These are phyloP conservation scores for Talaromyces proteolyticus DNA, from an alignment of 495 filamentous ascomycete species.

Conservation along the genomic window DNA sequence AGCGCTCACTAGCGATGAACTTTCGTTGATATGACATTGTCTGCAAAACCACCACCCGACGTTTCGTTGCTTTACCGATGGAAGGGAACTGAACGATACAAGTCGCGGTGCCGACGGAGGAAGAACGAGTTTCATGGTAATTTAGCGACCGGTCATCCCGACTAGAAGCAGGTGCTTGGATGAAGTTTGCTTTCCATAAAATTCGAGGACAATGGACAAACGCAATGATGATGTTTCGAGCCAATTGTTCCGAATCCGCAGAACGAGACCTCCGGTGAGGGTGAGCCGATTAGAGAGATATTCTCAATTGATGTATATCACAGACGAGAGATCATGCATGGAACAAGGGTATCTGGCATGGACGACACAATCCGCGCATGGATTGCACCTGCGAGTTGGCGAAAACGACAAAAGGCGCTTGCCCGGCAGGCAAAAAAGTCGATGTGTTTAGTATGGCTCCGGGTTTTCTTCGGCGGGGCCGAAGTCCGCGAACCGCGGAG, in stretches of 20 bases:
- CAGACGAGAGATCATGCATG: background rate
- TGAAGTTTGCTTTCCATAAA: no score
- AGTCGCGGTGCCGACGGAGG: background rate
- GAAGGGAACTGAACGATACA: background rate
- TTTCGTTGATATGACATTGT: background rate
- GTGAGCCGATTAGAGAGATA: no score
- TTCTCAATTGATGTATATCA: no score
- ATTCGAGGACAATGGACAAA: no score
- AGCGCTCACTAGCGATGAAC: background rate
- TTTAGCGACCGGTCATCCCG: background rate
- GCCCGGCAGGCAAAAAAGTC: background rate
- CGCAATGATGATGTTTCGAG: background rate
- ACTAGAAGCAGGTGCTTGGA: no score
- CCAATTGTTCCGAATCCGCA: background rate
- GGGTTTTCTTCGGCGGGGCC: background rate
- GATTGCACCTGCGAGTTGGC: no score
- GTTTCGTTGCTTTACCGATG: background rate
- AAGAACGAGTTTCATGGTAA: conserved; percentile 2
- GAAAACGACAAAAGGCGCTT: background rate
- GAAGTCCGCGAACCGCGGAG: background rate
- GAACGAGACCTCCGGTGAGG: background rate
- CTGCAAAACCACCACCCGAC: background rate
- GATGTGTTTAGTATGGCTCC: background rate
- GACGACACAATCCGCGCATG: background rate
- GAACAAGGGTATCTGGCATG: background rate